Percentiles rank a stretch among this genome's conserved stretches.
phyloP scores from a whole-genome alignment of 208 protist genomes.

The Trypanosoma melophagium region DNA sequence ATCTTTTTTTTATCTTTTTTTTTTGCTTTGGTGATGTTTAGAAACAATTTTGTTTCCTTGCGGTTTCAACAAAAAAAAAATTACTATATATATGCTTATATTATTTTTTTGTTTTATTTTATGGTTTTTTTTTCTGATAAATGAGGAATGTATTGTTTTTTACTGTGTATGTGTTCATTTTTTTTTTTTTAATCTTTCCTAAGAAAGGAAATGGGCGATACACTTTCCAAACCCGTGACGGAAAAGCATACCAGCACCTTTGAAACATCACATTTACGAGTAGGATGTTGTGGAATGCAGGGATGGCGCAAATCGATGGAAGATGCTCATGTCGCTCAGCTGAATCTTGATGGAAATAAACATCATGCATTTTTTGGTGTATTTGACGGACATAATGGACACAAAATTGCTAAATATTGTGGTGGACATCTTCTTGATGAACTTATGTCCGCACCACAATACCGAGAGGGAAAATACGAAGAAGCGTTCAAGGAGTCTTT shows the following conservation, averaged over 20 bases:
- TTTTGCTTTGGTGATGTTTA: conserved; percentile 7
- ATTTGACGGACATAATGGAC: conserved; percentile 90
- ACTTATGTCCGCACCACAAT: conserved; percentile 46
- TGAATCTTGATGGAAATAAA: conserved; percentile 78
- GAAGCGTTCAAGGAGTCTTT: conserved; percentile 72
- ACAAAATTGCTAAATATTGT: conserved; percentile 80
- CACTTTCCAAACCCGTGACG: conserved; percentile 84
- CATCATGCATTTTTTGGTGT: conserved; percentile 81
- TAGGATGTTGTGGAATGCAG: conserved; percentile 91
- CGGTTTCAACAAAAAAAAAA: not conserved
- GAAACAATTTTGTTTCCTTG: too few relatives aligned
- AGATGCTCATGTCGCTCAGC: conserved; percentile 84
- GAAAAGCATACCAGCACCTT: conserved; percentile 91
- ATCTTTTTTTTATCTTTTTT: conserved; percentile 16
- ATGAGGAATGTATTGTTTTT: conserved; percentile 5
- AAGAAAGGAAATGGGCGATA: conserved; percentile 70
- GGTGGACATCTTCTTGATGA: conserved; percentile 74
- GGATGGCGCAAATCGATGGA: conserved; percentile 92
- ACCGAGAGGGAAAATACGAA: conserved; percentile 28
- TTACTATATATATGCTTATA: conserved; percentile 5
- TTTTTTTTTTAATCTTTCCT: conserved; percentile 4
- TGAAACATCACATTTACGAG: conserved; percentile 78
- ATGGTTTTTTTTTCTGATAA: conserved; percentile 6
- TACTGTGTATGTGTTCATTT: conserved; percentile 11
- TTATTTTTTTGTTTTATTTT: conserved; percentile 21